A percentile compares a stretch with the other conserved stretches of the same genome.
Evolutionary conservation across 1,284 basidiomycete genomes (phyloP).

Genomic region (Earliella scabrosa): DNA sequence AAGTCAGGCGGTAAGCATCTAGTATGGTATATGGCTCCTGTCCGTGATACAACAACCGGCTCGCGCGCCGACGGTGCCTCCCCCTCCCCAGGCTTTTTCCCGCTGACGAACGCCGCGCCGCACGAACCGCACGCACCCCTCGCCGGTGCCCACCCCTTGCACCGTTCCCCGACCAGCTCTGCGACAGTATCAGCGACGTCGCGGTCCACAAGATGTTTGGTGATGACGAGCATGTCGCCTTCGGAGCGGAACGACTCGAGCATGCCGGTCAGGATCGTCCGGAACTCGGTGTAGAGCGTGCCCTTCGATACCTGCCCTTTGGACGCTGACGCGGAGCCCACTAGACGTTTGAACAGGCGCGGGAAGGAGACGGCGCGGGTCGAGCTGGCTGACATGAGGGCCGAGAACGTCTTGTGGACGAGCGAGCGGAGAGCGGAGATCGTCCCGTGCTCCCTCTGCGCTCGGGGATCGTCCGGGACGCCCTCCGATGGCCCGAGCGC

Average conservation of each 20-base stretch:
- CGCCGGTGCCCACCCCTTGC: constrained; percentile 34
- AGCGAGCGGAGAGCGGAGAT: constrained; percentile 68
- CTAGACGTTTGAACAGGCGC: constrained; percentile 87
- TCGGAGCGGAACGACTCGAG: constrained; percentile 92
- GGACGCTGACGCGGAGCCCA: constrained; percentile 69
- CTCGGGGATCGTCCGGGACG: constrained; percentile 25
- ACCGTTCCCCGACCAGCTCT: constrained; percentile 38
- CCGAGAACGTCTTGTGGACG: constrained; percentile 85
- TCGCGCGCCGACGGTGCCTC: constrained; percentile 23
- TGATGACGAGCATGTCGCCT: constrained; percentile 89
- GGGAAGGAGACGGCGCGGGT: constrained; percentile 90
- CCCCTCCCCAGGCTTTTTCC: constrained; percentile 20
- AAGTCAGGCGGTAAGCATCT: constrained; percentile 46
- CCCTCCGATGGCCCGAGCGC: constrained; percentile 26
- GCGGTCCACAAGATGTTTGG: constrained; percentile 81
- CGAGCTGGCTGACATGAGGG: constrained; percentile 84
- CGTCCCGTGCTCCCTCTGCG: constrained; percentile 34
- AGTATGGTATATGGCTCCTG: constrained; percentile 63
- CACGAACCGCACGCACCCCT: constrained; percentile 30
- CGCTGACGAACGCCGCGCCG: constrained; percentile 25
- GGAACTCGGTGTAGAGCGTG: constrained; percentile 90
- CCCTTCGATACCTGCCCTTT: constrained; percentile 49
- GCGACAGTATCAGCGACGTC: constrained; percentile 83
- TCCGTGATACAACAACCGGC: constrained; percentile 59
- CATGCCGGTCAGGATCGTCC: constrained; percentile 91